Percentiles rank a stretch among this genome's conserved stretches.
Conservation (phyloP, 768 basidiomycete genomes). For the Favolaschia claudopus region DNA sequence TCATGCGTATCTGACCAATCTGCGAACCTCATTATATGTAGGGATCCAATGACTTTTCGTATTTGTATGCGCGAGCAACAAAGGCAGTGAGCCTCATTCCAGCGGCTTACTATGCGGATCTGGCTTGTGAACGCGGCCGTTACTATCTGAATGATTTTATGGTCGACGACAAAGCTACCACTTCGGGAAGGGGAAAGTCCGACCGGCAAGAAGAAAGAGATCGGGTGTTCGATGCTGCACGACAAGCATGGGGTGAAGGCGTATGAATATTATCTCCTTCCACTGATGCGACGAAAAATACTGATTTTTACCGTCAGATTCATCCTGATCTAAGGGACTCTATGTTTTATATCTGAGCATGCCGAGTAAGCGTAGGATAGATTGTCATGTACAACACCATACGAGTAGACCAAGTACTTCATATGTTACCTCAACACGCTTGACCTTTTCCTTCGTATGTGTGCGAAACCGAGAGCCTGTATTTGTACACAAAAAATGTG, state of each 20-base stretch:
- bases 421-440: no score
- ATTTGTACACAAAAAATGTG: no score
- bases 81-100: slow-evolving; percentile 85
- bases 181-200: slow-evolving; percentile 38
- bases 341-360: no score
- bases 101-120: slow-evolving; percentile 81
- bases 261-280: slow-evolving; percentile 47
- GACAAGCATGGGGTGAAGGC: slow-evolving; percentile 60
- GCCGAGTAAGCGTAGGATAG: no score
- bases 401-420: no score
- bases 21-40: no score
- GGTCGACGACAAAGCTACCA: slow-evolving; percentile 56
- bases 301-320: no score
- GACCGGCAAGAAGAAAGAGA: slow-evolving; percentile 48
- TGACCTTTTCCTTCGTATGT: no score
- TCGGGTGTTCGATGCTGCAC: slow-evolving; percentile 54
- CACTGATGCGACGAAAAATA: neutral
- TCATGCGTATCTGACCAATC: no score
- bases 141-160: slow-evolving; percentile 80
- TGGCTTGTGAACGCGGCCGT: slow-evolving; percentile 83
- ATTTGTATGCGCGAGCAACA: slow-evolving; percentile 84
- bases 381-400: no score
- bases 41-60: slow-evolving; percentile 72
- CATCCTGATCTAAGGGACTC: no score
- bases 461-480: no score